Percentiles rank a stretch among this genome's conserved stretches.
Evolutionary conservation across 2,329 filamentous ascomycete genomes (phyloP).

Genomic region (Phyllosticta citriasiana): DNA sequence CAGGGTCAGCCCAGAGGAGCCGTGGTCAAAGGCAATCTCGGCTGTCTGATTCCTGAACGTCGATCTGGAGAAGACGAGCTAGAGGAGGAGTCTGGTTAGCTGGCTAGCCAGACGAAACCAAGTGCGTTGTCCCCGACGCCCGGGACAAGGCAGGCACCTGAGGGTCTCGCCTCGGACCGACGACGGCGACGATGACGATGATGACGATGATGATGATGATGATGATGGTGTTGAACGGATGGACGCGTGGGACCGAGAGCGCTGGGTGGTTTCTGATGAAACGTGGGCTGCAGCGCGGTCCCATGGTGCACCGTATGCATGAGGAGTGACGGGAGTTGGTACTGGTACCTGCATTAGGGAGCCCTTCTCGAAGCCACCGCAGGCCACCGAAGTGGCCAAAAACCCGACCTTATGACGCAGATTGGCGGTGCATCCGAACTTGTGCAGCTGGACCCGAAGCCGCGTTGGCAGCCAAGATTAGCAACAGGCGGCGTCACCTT

Average conservation of each 20-base stretch:
- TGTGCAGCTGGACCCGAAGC: background rate
- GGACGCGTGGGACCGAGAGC: background rate
- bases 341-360: conserved; percentile 29
- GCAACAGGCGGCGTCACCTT: background rate
- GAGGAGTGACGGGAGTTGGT: background rate
- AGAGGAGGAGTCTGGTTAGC: conserved; percentile 6
- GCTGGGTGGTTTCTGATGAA: background rate
- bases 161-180: conserved; percentile 10
- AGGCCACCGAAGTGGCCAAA: background rate
- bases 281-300: conserved; percentile 1
- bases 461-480: conserved; percentile 6
- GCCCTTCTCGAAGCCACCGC: conserved; percentile 5
- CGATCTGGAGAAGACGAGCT: conserved; percentile 16
- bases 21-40: conserved; percentile 19
- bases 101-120: conserved; percentile 27
- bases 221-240: too few relatives aligned
- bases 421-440: conserved; percentile 12
- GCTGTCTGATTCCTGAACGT: conserved; percentile 23
- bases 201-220: background rate
- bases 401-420: background rate
- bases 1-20: conserved; percentile 16
- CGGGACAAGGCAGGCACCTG: conserved; percentile 14
- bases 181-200: background rate
- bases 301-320: conserved; percentile 1
- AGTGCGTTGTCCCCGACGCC: conserved; percentile 26